phyloP scores from a whole-genome alignment of 768 basidiomycete genomes.

The Suillus paluster region DNA sequence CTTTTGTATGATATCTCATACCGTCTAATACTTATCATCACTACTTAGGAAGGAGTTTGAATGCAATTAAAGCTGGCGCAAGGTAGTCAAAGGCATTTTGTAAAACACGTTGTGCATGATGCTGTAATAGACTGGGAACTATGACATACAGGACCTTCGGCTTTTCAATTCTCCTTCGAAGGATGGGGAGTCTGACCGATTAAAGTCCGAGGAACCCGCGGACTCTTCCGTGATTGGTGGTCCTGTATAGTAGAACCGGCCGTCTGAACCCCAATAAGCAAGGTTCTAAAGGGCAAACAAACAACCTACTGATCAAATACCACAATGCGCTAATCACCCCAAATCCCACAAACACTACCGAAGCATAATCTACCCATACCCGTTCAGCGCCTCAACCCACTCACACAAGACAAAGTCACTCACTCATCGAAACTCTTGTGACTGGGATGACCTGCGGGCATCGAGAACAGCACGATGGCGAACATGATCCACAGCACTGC shows the following conservation, averaged over 20 bases:
- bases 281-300: background rate
- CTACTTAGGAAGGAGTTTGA: background rate
- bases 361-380: slow-evolving; percentile 57
- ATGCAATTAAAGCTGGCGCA: background rate
- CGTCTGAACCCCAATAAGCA: slow-evolving; percentile 37
- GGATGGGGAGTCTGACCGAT: background rate
- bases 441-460: slow-evolving; percentile 68
- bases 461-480: slow-evolving; percentile 68
- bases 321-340: slow-evolving; percentile 59
- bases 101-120: background rate
- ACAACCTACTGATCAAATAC: slow-evolving; percentile 59
- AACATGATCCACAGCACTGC: slow-evolving; percentile 65
- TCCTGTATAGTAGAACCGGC: slow-evolving; percentile 47
- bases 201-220: background rate
- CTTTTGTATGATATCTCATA: slow-evolving; percentile 17
- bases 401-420: slow-evolving; percentile 15
- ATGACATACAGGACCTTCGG: background rate
- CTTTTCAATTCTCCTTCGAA: background rate
- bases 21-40: slow-evolving; percentile 11
- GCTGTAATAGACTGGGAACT: background rate
- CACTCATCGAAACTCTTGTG: slow-evolving; percentile 53
- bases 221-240: slow-evolving; percentile 41
- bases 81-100: background rate
- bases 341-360: slow-evolving; percentile 70
- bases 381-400: background rate